Evolutionary conservation across 2,329 filamentous ascomycete species (phyloP), one percentile per base, ranked within the genome.

Genomic region (Curvularia hawaiiensis): DNA sequence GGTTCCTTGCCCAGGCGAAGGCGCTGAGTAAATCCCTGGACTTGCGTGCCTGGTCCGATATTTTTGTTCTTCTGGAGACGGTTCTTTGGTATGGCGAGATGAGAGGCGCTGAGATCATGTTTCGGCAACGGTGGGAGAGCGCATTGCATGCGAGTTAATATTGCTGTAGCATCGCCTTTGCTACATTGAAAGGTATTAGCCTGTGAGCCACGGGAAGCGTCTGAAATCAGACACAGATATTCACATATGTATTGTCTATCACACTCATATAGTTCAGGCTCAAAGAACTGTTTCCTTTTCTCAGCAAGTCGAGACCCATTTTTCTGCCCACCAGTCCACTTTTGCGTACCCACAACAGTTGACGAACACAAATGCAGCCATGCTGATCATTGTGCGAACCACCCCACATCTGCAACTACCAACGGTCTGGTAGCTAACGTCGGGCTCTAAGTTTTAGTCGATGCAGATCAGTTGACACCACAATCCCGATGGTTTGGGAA

Each of bases 11-110:
- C n/a, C 40, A 44, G 14, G 52, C 35, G 16, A 44, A 28, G n/a
- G 14, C 22, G 8, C 16, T 54, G 12, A 28, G 45, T 33, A 11
- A 18, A 20, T 38, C 31, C 20, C 9, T 50, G 11, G n/a, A 43
- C n/a, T 30, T 54, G 16, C 30, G 22, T 44, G 26, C 45, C 26
- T 54, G 52, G 52, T 11, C 31, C 5, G 39, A 30, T 12, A 4
- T 50, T 16, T 18, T 24, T 35, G 20, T 14, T 12, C 41, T 12
- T n/a, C 20, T 54, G 8, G 45, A 54, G 33, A 22, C 8, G 16
- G 52, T 54, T 12, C 16, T 54, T 10, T 50, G 52, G 52, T 44
- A 43, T 30, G 35, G 33, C 6, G 16, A 38, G 50, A 24, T 26
- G 38, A 24, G 38, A 22, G 14, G n/a, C 11, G 52, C 22, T n/a